Conservation (phyloP, 176 grass and related monocot species). For the Eleusine indica region DNA sequence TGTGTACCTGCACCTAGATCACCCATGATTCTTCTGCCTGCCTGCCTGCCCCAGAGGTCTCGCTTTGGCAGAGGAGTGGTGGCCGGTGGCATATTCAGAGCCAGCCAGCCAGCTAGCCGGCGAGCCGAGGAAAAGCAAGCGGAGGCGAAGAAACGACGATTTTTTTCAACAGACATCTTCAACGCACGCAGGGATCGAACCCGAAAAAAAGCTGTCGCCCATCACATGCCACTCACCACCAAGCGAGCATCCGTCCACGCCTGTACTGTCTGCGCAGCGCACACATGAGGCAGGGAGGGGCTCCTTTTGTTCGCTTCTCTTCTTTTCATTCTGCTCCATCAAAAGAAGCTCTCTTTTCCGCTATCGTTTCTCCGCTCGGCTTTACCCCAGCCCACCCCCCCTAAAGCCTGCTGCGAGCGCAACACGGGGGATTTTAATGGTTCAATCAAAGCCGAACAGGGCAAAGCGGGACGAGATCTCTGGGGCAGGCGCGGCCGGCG, state of each 20-base stretch:
- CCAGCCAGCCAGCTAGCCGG: neutral
- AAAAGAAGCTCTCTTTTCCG: slow-evolving; percentile 59
- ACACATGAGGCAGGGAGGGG: neutral
- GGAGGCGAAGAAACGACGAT: neutral
- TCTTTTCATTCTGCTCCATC: slow-evolving; percentile 70
- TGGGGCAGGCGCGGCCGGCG: neutral
- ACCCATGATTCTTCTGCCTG: slow-evolving; percentile 28
- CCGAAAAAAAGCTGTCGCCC: slow-evolving; percentile 47
- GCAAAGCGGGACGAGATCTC: slow-evolving; percentile 16
- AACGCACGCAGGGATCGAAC: slow-evolving; percentile 30
- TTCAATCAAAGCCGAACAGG: slow-evolving; percentile 28
- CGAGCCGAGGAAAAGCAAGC: neutral
- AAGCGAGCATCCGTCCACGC: slow-evolving; percentile 2
- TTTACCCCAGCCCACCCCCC: neutral
- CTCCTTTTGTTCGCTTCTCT: slow-evolving; percentile 64
- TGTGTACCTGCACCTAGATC: slow-evolving; percentile 25
- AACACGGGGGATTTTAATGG: slow-evolving; percentile 43
- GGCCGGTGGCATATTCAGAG: slow-evolving; percentile 17
- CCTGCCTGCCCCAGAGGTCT: neutral
- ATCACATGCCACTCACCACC: slow-evolving; percentile 63
- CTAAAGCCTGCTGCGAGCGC: slow-evolving; percentile 56
- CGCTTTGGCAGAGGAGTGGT: slow-evolving; percentile 14
- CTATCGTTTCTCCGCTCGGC: neutral
- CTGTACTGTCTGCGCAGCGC: slow-evolving; percentile 6
- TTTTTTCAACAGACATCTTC: slow-evolving; percentile 34